Base-by-base conservation (phyloP, 768 basidiomycete species). In the Cyathus striatus region DNA sequence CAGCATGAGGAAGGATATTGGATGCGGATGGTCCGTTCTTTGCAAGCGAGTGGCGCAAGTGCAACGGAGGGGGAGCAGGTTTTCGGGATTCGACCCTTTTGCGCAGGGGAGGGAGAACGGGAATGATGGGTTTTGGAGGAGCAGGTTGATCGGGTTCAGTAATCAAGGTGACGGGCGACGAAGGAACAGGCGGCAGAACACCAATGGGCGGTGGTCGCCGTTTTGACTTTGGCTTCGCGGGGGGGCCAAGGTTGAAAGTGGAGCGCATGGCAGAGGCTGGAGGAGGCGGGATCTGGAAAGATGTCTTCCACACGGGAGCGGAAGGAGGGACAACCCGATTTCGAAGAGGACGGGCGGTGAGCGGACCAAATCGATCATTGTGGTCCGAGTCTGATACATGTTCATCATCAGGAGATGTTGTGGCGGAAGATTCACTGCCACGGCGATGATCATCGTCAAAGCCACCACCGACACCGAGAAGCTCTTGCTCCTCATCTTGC, bases 401-500 rank as follows among this genome's bases (percentile, higher is more conserved):
- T 20, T 73, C 68, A 41, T 70, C 70, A 45, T 73, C 69, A 12
- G 72, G 72, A 20, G 74, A 76, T 36, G 69, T 71, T 26, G 64
- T 62, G 25, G 62, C 56, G 37, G 66, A 69, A 12, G 62, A 67
- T 32, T 68, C 65, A 39, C 66, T 63, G 23, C 62, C 58, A 42
- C 51, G 58, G 20, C 60, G 57, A 47, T 63, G 60, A 40, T 69
- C 67, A 21, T 66, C 65, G 51, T 76, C 73, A 49, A 87, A 88
- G 25, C 79, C 76, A 42, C 82, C 79, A 41, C 84, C 81, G 14
- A 84, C 59, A 35, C 83, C 83, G 32, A 89, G 70, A 1, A 89
- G 64, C 45, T 81, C 83, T 38, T 76, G 63, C 56, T 90, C 86
- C 57, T 90, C 88, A 17, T 89, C 86, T 49, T 86, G 86, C 54